phyloP scores from a whole-genome alignment of 371 early-diverging fungal species.

The Lichtheimia ramosa region DNA sequence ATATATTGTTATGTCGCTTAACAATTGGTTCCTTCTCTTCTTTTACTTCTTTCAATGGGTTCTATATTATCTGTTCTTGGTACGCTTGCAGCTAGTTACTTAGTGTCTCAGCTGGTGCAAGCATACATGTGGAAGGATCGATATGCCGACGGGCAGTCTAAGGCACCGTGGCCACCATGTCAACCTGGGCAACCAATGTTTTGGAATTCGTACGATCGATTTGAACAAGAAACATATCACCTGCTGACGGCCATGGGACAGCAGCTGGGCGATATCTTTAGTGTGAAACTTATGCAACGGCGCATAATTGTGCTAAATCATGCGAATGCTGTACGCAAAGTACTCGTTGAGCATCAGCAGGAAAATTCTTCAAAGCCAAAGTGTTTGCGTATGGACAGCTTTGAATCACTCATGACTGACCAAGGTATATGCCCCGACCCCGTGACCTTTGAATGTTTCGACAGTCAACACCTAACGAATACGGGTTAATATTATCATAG shows the following conservation, averaged over 20 bases:
- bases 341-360: constrained; percentile 36
- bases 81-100: background rate
- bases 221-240: constrained; percentile 16
- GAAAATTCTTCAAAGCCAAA: constrained; percentile 27
- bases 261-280: constrained; percentile 23
- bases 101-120: constrained; percentile 6
- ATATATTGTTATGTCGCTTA: no score
- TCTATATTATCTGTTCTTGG: no score
- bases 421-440: no score
- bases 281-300: constrained; percentile 35
- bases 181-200: constrained; percentile 25
- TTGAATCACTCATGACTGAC: constrained; percentile 36
- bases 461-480: no score
- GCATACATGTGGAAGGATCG: constrained; percentile 30
- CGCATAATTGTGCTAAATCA: constrained; percentile 35
- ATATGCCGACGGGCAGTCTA: constrained; percentile 35
- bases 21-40: no score
- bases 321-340: constrained; percentile 24
- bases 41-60: no score
- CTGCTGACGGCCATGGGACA: constrained; percentile 34
- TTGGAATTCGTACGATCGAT: constrained; percentile 24
- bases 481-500: constrained; percentile 5
- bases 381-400: constrained; percentile 10
- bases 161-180: constrained; percentile 36
- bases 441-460: no score